phyloP scores from a whole-genome alignment of 208 protist genomes.

The Trypanosomatidae sp. region DNA sequence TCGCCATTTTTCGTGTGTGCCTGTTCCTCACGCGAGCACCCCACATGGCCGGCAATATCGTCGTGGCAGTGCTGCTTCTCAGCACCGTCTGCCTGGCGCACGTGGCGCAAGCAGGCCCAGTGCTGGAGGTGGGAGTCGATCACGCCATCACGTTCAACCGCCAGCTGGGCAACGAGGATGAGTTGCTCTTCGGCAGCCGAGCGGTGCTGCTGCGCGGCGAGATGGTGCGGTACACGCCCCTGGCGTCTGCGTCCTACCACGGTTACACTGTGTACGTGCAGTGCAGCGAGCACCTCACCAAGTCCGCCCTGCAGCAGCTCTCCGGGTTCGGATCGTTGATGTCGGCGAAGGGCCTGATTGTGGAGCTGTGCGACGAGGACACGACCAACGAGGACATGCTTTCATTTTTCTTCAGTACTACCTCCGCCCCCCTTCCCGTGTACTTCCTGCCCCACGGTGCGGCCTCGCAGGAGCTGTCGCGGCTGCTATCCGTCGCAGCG shows the following conservation, averaged over 20 bases:
- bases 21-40: neutral
- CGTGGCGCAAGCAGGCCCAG: conserved; percentile 20
- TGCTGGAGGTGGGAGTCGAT: conserved; percentile 34
- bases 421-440: conserved; percentile 35
- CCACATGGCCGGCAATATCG: neutral
- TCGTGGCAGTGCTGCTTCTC: conserved; percentile 17
- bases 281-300: conserved; percentile 43
- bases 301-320: conserved; percentile 34
- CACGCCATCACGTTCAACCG: conserved; percentile 65
- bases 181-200: conserved; percentile 40
- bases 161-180: conserved; percentile 14
- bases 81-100: conserved; percentile 9
- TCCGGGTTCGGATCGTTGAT: conserved; percentile 20
- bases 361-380: conserved; percentile 52
- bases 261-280: conserved; percentile 62
- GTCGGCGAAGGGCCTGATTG: conserved; percentile 40
- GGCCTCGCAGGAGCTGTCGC: conserved; percentile 23
- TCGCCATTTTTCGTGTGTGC: neutral
- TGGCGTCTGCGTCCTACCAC: conserved; percentile 18
- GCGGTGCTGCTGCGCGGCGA: conserved; percentile 55
- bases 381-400: conserved; percentile 51
- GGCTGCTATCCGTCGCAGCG: conserved; percentile 12
- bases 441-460: conserved; percentile 50
- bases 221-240: conserved; percentile 35
- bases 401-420: conserved; percentile 32